Conservation (phyloP, 257 asterid species). For the Leonotis leonurus region DNA sequence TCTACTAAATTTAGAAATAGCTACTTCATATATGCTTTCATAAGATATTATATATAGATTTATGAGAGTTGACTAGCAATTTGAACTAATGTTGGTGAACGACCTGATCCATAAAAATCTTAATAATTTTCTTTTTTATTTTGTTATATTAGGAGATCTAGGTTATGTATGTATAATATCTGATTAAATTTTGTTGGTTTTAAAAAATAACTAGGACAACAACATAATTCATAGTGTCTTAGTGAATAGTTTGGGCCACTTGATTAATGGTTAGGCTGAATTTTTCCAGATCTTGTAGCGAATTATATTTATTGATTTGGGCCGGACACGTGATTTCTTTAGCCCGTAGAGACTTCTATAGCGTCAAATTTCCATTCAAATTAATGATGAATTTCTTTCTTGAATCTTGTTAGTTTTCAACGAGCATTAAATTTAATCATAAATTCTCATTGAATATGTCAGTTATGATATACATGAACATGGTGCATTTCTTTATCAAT, state of each 20-base stretch:
- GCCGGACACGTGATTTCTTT: neutral
- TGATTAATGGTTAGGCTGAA: constrained; percentile 3
- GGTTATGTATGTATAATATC: neutral
- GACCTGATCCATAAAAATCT: too few species aligned
- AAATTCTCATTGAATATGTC: constrained; percentile 7
- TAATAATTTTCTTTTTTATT: too few species aligned
- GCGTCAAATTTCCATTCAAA: neutral
- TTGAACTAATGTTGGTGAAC: too few species aligned
- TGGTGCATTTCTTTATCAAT: neutral
- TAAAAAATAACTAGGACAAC: constrained; percentile 4
- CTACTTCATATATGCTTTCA: too few species aligned
- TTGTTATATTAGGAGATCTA: neutral
- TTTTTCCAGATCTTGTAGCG: neutral
- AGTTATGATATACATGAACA: constrained; percentile 3
- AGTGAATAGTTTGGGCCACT: neutral
- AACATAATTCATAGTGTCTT: too few species aligned
- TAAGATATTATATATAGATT: too few species aligned
- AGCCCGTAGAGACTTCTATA: neutral
- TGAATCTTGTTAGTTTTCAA: constrained; percentile 7
- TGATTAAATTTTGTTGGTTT: neutral
- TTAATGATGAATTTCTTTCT: too few species aligned
- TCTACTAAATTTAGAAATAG: too few species aligned
- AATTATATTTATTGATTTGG: constrained; percentile 10
- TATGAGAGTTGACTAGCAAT: too few species aligned
- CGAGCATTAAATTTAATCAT: constrained; percentile 21